Base-by-base conservation (phyloP, 2,329 filamentous ascomycete genomes). In the Botryotinia narcissicola region DNA sequence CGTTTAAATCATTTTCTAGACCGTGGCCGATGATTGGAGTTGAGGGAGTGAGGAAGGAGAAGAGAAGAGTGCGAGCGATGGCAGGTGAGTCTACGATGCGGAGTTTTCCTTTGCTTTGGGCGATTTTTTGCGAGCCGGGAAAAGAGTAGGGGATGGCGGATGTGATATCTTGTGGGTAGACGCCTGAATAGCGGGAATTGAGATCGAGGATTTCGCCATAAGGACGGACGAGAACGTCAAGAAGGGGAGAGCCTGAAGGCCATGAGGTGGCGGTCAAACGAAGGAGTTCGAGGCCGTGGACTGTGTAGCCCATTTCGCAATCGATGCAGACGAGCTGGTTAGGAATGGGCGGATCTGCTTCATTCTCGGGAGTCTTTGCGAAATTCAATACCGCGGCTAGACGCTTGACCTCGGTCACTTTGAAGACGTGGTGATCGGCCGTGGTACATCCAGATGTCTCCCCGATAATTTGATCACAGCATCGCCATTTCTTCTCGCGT, bases 251-350 rank as follows among this genome's bases (percentile, higher is more conserved):
- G 32, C 93, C 92, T 14, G 87, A 85, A 0, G 95, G 95, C 95
- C 96, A 99, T 16, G 91, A 90, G 5, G 95, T 91, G 8, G 93
- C 95, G 0, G 96, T 98, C 4, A 99, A 83, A 14, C 96, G 93
- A 73, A 98, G 91, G 29, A 99, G 87, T 81, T 99, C 96, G 76
- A 98, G 84, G 0, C 97, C 96, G 68, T 92, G 83, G 0, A 93
- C 93, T 0, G 97, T 99, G 80, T 97, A 98, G 7, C 93, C 93
- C 96, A 99, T 99, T 81, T 99, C 96, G 79, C 96, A 98, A 81
- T 99, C 96, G 79, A 99, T 95, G 76, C 90, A 92, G 18, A 98
- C 90, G 3, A 92, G 93, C 51, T 88, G 68, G 22, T 46, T 22
- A 6, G 61, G 12, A 35, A 44, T 88, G 70, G 87, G 84, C 1